Conservation (phyloP, 768 basidiomycete species). For the Pluteus cervinus region DNA sequence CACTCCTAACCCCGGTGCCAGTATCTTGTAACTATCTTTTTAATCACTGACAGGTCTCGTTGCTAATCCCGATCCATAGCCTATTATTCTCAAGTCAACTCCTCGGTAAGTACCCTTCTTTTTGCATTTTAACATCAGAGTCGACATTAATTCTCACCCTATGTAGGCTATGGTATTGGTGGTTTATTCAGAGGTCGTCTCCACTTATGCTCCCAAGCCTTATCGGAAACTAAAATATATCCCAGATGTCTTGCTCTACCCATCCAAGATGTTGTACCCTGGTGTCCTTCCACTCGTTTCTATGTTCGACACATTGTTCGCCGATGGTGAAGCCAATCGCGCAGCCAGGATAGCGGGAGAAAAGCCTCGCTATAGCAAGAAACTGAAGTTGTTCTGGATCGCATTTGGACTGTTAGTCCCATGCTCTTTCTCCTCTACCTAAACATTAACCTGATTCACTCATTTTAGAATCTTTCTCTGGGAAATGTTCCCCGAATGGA, state of each 20-base stretch:
- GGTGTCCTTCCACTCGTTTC: constrained; percentile 39
- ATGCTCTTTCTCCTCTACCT: too few relatives aligned
- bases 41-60: not conserved
- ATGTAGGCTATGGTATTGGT: constrained; percentile 50
- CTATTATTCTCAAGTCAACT: constrained; percentile 29
- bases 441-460: too few relatives aligned
- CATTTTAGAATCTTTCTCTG: constrained; percentile 41
- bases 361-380: constrained; percentile 30
- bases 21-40: constrained; percentile 30
- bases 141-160: too few relatives aligned
- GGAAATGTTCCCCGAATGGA: constrained; percentile 57
- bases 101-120: constrained; percentile 15
- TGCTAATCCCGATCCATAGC: constrained; percentile 9
- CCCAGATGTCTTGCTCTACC: constrained; percentile 41
- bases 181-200: too few relatives aligned
- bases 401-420: too few relatives aligned
- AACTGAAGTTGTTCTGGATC: constrained; percentile 44
- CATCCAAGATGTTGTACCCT: constrained; percentile 48
- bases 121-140: too few relatives aligned
- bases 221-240: too few relatives aligned
- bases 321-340: constrained; percentile 29
- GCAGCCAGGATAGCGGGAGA: too few relatives aligned
- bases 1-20: constrained; percentile 36
- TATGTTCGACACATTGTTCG: constrained; percentile 44
- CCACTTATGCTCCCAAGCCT: too few relatives aligned